Base-by-base conservation (phyloP, 495 filamentous ascomycete species). In the Penicillium cinerascens region DNA sequence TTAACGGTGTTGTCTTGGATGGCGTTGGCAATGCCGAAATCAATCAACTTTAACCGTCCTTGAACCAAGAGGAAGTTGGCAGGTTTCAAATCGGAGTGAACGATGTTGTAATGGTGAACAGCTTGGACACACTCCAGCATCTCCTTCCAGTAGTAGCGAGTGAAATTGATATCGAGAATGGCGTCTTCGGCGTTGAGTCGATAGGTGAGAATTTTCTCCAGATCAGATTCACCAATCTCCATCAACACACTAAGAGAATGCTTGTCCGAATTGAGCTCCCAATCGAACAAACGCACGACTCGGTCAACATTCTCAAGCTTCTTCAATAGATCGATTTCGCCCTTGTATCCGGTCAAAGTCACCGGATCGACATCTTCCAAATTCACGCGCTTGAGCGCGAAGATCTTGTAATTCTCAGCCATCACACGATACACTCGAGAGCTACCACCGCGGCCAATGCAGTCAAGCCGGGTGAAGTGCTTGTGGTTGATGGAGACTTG, bases 1-100 rank as follows among this genome's bases (percentile, higher is more conserved):
- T 98, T 98, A 61, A 97, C 88, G 0, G 93, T 98, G 68, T 96
- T 82, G 58, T 97, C 93, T 61, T 93, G 86, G 61, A 98, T 97
- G 21, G 93, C 90, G 64, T 96, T 96, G 47, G 93, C 92, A 63
- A 98, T 98, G 55, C 93, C 93, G 66, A 98, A 98, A 68, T 95
- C 90, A 55, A 95, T 95, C 41, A 95, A 77, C 65, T 95, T 95
- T 27, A 95, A 74, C 15, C 85, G 79, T 29, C 90, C 90, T 57
- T 91, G 82, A 13, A 91, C 86, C n/a, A 95, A 76, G 38, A 95
- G 86, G 55, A 95, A 95, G 59, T 95, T 98, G 52, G 91, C 91
- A 2, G 93, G 93, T 63, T 98, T 98, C 26, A 98, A 78, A 64
- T 98, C 93, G 2, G 89, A 95, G 68, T 98, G 93, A 10, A 98